Base-by-base conservation (phyloP, 2,329 filamentous ascomycete genomes). In the Penicillium sp. region DNA sequence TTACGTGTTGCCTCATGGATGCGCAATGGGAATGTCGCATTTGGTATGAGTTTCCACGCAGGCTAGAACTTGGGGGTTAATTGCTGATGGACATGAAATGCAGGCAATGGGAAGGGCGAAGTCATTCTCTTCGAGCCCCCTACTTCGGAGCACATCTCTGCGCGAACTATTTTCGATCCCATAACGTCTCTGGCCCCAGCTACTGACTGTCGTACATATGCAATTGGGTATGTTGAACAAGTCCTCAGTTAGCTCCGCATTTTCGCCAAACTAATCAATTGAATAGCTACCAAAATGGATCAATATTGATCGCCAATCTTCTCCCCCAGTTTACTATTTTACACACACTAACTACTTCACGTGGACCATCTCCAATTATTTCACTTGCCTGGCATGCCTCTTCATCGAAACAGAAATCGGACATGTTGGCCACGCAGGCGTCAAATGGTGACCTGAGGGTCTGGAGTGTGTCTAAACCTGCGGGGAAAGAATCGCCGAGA, bases 361-460 rank as follows among this genome's bases (percentile, higher is more conserved):
- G 91, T 65, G 85, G 86, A 1, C 93, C 94, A 1, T 97, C 93
- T 1, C 89, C 91, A 2, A 92, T 99, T 47, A 87, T 92, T 3
- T 90, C 87, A 8, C 77, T 99, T 18, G 86, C 91, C 54, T 99
- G 94, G 94, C 94, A 99, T 80, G 92, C 93, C 33, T 97, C 94
- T 0, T 97, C 94, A 0, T 89, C 92, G 0, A 91, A 92, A 62
- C 92, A 97, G 73, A 97, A 96, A 75, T 96, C 94, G 1, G 93
- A 97, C 68, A 99, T 99, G 94, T 79, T 99, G 66, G 93, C 93
- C 1, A 90, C 92, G 8, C 93, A 97, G 75, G 94, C 91, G 3
- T 84, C 89, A 48, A 92, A 97, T 69, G 93, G 94, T 18, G 93
- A 99, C 69, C 79, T 99, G 42, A 85, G 92, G 63, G 92, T 99